Percentiles rank a stretch among this genome's conserved stretches.
These are phyloP conservation scores for Colletotrichum musae DNA, from an alignment of 2,329 filamentous ascomycete species.

Conservation along the genomic window DNA sequence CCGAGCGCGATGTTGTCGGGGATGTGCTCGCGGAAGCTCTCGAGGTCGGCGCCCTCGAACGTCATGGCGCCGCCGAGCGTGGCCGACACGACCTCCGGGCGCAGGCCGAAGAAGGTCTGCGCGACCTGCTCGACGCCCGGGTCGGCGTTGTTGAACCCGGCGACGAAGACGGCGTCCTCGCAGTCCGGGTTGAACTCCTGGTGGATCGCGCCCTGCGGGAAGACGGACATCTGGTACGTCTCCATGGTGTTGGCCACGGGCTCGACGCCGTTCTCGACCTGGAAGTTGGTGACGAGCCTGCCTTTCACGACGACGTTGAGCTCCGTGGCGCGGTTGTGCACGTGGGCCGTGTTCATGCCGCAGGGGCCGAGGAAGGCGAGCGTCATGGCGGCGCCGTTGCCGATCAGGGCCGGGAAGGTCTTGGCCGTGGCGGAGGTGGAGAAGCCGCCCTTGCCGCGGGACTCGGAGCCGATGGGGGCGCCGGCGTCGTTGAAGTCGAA, in stretches of 20 bases:
- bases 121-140: slow-evolving; percentile 62
- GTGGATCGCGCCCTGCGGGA: slow-evolving; percentile 65
- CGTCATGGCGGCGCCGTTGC: slow-evolving; percentile 61
- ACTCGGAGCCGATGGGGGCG: slow-evolving; percentile 34
- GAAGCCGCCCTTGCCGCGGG: slow-evolving; percentile 54
- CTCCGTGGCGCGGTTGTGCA: slow-evolving; percentile 63
- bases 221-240: slow-evolving; percentile 61
- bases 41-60: slow-evolving; percentile 57
- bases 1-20: slow-evolving; percentile 66
- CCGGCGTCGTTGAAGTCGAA: slow-evolving; percentile 57
- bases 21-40: slow-evolving; percentile 56
- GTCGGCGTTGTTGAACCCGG: slow-evolving; percentile 61
- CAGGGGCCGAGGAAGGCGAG: slow-evolving; percentile 65
- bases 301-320: slow-evolving; percentile 63
- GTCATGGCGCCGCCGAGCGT: slow-evolving; percentile 55
- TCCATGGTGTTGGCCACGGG: slow-evolving; percentile 53
- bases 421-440: slow-evolving; percentile 58
- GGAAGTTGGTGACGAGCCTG: slow-evolving; percentile 59
- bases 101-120: slow-evolving; percentile 62
- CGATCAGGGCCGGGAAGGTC: slow-evolving; percentile 66
- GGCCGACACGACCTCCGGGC: slow-evolving; percentile 56
- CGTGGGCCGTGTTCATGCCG: slow-evolving; percentile 66
- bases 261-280: slow-evolving; percentile 58
- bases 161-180: slow-evolving; percentile 62
- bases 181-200: slow-evolving; percentile 68